phyloP scores from a whole-genome alignment of 352 stramenopile genomes.

The Globisporangium alternatum region DNA sequence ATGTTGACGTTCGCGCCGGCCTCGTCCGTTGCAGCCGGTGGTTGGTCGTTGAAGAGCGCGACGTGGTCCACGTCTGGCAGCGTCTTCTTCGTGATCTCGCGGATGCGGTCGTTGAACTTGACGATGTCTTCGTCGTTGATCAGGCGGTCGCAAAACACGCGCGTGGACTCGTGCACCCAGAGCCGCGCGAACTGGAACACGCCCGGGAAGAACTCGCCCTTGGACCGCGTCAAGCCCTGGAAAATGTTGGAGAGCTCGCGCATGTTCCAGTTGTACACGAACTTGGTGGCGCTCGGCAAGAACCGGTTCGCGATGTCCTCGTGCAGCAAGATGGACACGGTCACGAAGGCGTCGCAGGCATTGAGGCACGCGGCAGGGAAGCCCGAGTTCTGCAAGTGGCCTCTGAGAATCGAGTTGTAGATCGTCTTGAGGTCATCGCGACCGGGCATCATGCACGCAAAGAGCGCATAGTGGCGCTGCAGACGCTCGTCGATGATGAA shows the following conservation, averaged over 20 bases:
- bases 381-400: constrained; percentile 89
- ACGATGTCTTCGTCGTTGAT: constrained; percentile 94
- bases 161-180: constrained; percentile 96
- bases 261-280: constrained; percentile 99
- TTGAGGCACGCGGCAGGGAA: constrained; percentile 64
- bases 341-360: constrained; percentile 85
- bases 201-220: constrained; percentile 91
- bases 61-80: constrained; percentile 85
- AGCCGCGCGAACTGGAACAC: constrained; percentile 86
- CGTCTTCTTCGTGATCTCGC: constrained; percentile 91
- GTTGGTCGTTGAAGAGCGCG: constrained; percentile 77
- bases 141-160: constrained; percentile 97
- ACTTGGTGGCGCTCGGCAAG: constrained; percentile 95
- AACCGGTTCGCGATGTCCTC: constrained; percentile 94
- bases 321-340: constrained; percentile 90
- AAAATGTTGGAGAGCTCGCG: constrained; percentile 96
- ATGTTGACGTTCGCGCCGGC: constrained; percentile 75
- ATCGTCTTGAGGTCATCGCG: constrained; percentile 94
- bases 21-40: constrained; percentile 27
- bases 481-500: constrained; percentile 97
- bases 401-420: constrained; percentile 94
- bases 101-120: constrained; percentile 91
- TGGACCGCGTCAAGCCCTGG: constrained; percentile 91
- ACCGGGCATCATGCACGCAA: constrained; percentile 94
- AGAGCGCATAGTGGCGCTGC: constrained; percentile 95